Conservation (phyloP, 2,329 filamentous ascomycete species). For the Lachnellula arida region DNA sequence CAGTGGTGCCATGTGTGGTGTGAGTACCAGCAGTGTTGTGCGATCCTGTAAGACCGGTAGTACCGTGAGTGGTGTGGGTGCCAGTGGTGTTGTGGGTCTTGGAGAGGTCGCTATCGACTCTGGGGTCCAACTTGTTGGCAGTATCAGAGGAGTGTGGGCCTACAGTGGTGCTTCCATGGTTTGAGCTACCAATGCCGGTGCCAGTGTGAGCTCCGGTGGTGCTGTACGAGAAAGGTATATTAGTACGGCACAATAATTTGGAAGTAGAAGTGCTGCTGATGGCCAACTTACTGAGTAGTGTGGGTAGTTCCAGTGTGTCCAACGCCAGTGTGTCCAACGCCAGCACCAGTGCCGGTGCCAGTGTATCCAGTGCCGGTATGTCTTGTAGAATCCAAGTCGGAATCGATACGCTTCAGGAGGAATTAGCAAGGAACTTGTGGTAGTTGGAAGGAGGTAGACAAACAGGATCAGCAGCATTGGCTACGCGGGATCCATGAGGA, state of each 20-base stretch:
- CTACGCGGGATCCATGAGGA: constrained; percentile 21
- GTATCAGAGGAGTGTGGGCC: constrained; percentile 41
- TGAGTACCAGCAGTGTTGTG: constrained; percentile 35
- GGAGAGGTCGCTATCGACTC: constrained; percentile 47
- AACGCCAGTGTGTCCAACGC: neutral
- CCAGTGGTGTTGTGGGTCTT: constrained; percentile 38
- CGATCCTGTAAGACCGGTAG: constrained; percentile 9
- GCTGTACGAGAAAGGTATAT: constrained; percentile 15
- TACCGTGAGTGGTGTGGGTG: neutral
- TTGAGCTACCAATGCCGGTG: neutral
- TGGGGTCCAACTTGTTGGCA: constrained; percentile 49
- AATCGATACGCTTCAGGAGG: neutral
- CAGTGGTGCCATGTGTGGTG: constrained; percentile 5
- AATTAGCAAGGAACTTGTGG: constrained; percentile 29
- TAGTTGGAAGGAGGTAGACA: constrained; percentile 35
- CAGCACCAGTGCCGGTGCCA: constrained; percentile 1
- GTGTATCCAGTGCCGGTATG: constrained; percentile 7
- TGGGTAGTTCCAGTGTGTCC: constrained; percentile 8
- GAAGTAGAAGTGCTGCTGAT: neutral
- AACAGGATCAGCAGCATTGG: constrained; percentile 47
- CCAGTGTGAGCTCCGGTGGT: constrained; percentile 36
- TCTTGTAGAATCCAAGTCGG: neutral
- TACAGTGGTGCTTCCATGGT: neutral
- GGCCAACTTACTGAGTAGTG: neutral
- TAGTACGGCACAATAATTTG: too few species aligned